Base-by-base conservation (phyloP, 768 basidiomycete species). In the Lyophyllum atratum region DNA sequence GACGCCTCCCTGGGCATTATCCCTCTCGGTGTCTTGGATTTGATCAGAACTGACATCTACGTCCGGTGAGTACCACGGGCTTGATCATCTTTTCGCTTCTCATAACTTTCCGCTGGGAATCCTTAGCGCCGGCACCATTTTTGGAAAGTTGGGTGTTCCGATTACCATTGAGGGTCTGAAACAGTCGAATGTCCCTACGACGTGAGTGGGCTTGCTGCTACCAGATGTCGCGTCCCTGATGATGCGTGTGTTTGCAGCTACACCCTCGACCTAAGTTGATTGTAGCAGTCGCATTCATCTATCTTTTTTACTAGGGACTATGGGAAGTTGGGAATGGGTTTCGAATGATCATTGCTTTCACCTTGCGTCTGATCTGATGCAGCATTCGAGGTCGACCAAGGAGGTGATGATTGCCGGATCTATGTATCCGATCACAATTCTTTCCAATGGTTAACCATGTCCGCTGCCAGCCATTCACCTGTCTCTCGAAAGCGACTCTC, bases 1-100 rank as follows among this genome's bases (percentile, higher is more conserved):
- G 19, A 68, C 1, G 74, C 66, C 4, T 80, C 85, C 1, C 73
- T 89, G 9, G 72, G 54, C 6, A 86, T 88, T 46, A 80, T 87
- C 48, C 80, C 85, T 0, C 65, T 80, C 46, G 81, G 79, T 6
- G 71, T 76, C 34, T 70, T 88, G 54, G 85, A 89, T 59, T 72
- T 87, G 28, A 60, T 71, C 14, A 66, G 70, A 17, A 72, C 72
- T 10, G 69, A 79, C 54, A 71, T 78, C 3, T 62, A 67, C 29
- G 48, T 77, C 47, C 73, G 76, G 80, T 79, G 52, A 56, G 72
- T 52, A 9, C 15, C 21, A 29, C 28, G n/a, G 19, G 34, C 43
- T 26, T 14, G 14, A 25, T 40, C 14, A 12, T 19, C 24, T 33
- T 24, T 40, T 58, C 12, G 6, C 49, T 40, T 7, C 12, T 33